These are phyloP conservation scores for Coniophora puteana DNA, from an alignment of 1,284 basidiomycete genomes.

Conservation along the genomic window DNA sequence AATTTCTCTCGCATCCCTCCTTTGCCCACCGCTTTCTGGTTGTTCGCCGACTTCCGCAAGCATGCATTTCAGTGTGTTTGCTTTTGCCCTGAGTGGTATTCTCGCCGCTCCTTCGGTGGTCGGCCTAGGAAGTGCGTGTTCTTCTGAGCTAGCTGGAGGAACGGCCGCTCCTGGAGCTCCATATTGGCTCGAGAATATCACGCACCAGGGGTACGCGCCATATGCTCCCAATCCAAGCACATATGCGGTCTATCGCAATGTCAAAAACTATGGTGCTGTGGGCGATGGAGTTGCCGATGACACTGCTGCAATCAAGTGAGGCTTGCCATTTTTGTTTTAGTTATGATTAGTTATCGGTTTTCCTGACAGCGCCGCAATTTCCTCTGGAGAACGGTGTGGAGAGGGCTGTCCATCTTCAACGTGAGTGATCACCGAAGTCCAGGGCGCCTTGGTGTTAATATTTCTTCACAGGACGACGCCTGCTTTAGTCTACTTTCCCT, in stretches of 20 bases:
- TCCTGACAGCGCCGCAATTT: background rate
- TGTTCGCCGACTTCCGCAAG: too few relatives aligned
- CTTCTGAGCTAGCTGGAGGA: constrained; percentile 14
- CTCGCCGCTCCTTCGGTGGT: constrained; percentile 15
- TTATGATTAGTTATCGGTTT: background rate
- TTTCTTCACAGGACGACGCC: constrained; percentile 3
- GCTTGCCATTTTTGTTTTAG: constrained; percentile 22
- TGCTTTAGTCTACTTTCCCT: constrained; percentile 27
- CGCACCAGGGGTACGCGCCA: constrained; percentile 10
- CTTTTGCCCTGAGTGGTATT: too few relatives aligned
- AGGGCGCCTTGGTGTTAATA: background rate
- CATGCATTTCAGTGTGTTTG: too few relatives aligned
- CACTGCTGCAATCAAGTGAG: constrained; percentile 38
- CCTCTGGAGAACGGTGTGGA: background rate
- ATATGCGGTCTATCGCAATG: constrained; percentile 20
- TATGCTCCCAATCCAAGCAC: background rate
- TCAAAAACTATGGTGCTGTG: constrained; percentile 40
- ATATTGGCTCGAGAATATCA: constrained; percentile 42
- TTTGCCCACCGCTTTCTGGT: too few relatives aligned
- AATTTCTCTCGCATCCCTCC: too few relatives aligned
- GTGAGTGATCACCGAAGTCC: background rate
- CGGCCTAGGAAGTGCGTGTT: constrained; percentile 19
- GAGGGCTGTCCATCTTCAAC: background rate
- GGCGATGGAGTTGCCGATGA: constrained; percentile 52
- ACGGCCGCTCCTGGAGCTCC: constrained; percentile 9